Base-by-base conservation (phyloP, 208 protist genomes). In the Polymyxa betae region DNA sequence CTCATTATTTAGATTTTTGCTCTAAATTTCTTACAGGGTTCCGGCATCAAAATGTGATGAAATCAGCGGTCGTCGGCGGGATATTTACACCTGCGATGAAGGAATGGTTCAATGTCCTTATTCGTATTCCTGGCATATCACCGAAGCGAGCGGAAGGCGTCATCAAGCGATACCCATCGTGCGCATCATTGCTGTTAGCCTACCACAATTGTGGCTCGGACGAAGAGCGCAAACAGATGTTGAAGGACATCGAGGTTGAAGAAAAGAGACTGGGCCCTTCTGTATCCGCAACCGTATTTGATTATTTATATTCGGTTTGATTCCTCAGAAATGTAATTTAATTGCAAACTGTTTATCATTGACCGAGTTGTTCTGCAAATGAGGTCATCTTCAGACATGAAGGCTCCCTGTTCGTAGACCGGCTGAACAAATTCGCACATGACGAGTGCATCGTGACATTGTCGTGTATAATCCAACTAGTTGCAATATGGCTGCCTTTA, bases 31-130 rank as follows among this genome's bases (percentile, higher is more conserved):
- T 5, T 35, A 5, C 72, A 82, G 72, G 35, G n/a, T 20, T 82
- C 5, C 5, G 72, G 35, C 5, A 16, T 43, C 5, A 5, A 43
- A 35, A 5, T 24, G 49, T 60, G n/a, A 20, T 12, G 16, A 82
- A 82, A n/a, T 82, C 72, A 20, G 5, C 72, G 5, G 72, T 82
- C 35, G 72, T 35, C 72, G 72, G 72, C 72, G 72, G 72, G 12
- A 43, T 82, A 43, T 82, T 38, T n/a, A 40, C 72, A 5, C 72
- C 72, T 20, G 5, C 72, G 16, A 43, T 82, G 72, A 82, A 82
- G 72, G 72, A 82, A 82, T 82, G 72, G 72, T 82, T 82, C 72
- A 82, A 82, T n/a, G 35, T 82, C 16, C 72, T 82, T 5, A 20
- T 35, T 5, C 5, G 72, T 20, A 35, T 82, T 5, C 72, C 72